Percentiles rank a stretch among this genome's conserved stretches.
Evolutionary conservation across 75 land plant genomes (phyloP).

Genomic region (Sequoiadendron giganteum): DNA sequence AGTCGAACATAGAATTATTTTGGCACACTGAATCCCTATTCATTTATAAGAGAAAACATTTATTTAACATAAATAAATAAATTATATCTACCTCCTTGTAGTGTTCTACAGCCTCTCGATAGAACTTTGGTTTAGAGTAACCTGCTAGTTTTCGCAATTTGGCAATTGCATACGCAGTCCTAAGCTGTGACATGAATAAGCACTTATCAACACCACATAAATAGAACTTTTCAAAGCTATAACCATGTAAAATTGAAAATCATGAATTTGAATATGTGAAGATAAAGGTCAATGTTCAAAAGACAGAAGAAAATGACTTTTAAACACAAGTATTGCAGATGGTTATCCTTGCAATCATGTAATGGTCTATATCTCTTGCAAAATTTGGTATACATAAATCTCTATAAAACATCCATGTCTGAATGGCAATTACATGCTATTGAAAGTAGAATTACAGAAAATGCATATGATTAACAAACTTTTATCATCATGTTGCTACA

Average conservation of each 20-base stretch:
- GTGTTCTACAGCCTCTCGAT: conserved; percentile 65
- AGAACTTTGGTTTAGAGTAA: conserved; percentile 64
- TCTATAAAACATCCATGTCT: neutral
- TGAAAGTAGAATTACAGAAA: no score
- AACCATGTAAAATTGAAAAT: neutral
- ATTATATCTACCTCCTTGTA: conserved; percentile 70
- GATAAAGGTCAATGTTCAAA: neutral
- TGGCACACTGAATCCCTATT: neutral
- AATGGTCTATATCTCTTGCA: neutral
- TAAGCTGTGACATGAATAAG: conserved; percentile 55
- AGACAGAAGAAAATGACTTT: neutral
- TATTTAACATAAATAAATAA: neutral
- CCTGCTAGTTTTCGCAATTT: conserved; percentile 69
- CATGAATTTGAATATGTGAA: neutral
- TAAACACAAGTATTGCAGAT: neutral
- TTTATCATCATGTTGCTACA: no score
- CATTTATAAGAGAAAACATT: conserved; percentile 1
- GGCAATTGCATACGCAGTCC: conserved; percentile 78
- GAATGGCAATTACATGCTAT: no score
- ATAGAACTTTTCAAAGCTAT: neutral
- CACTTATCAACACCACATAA: neutral
- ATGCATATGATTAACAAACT: no score
- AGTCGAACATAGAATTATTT: neutral
- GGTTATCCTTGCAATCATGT: neutral
- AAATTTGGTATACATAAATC: neutral